Conservation (phyloP, 495 filamentous ascomycete genomes). For the Extremus antarcticus region DNA sequence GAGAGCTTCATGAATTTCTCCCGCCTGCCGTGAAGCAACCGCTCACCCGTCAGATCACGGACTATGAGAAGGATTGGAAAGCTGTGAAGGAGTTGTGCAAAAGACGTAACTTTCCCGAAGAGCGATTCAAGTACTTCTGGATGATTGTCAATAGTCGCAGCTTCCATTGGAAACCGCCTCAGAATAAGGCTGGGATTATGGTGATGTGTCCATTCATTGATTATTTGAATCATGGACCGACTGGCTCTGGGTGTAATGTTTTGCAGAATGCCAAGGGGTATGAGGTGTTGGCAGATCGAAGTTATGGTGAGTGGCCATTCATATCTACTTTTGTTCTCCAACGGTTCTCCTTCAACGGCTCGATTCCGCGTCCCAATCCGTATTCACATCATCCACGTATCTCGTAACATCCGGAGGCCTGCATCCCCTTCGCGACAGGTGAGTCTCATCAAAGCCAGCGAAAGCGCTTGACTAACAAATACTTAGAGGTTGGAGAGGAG, state of each 20-base stretch:
- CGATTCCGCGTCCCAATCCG: not conserved
- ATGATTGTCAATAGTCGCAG: slow-evolving; percentile 72
- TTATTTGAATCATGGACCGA: slow-evolving; percentile 65
- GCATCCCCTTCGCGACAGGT: not conserved
- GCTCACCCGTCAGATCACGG: slow-evolving; percentile 6
- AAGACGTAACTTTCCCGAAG: slow-evolving; percentile 2
- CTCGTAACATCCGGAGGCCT: not conserved
- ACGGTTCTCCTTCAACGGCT: not conserved
- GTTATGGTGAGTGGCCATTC: slow-evolving; percentile 40
- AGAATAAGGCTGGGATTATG: slow-evolving; percentile 57
- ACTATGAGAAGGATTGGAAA: slow-evolving; percentile 7
- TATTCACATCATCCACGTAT: not conserved
- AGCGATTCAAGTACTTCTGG: slow-evolving; percentile 60
- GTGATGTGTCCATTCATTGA: slow-evolving; percentile 76
- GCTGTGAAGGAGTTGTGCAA: slow-evolving; percentile 2
- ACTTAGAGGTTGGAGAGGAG: slow-evolving; percentile 50
- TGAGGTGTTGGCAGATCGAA: slow-evolving; percentile 43
- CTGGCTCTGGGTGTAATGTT: slow-evolving; percentile 46
- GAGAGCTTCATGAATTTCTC: slow-evolving; percentile 36
- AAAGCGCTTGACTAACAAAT: too few relatives aligned
- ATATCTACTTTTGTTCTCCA: not conserved
- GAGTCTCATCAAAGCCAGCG: not conserved
- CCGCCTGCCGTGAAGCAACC: slow-evolving; percentile 25
- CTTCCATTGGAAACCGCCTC: slow-evolving; percentile 47
- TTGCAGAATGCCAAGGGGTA: slow-evolving; percentile 49